Conservation (phyloP, 176 grass and related monocot genomes). For the Phoenix dactylifera region DNA sequence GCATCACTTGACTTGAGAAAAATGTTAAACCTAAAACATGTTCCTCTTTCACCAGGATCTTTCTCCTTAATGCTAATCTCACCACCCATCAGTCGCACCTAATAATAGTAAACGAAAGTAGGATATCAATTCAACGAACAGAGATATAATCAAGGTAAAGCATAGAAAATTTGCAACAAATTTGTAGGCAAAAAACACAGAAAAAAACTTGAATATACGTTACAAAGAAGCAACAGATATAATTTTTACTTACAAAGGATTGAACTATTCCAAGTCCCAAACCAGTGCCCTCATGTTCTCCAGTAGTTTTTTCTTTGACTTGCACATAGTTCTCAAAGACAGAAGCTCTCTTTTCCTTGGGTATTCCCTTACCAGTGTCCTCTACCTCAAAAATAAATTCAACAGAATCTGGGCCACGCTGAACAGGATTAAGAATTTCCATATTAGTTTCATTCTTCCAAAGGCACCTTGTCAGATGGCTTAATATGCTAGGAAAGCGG, state of each 20-base stretch:
- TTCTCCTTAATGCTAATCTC: constrained; percentile 78
- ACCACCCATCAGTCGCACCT: constrained; percentile 87
- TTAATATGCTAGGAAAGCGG: neutral
- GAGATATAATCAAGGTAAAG: neutral
- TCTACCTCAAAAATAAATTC: constrained; percentile 70
- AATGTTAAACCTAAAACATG: constrained; percentile 73
- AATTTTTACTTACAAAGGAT: constrained; percentile 50
- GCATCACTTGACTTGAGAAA: constrained; percentile 32
- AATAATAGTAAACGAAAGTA: neutral
- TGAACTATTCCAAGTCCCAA: constrained; percentile 87
- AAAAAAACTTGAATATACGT: neutral
- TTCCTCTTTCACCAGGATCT: constrained; percentile 42
- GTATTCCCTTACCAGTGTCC: constrained; percentile 64
- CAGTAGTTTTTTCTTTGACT: constrained; percentile 36
- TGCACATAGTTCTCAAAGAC: constrained; percentile 88
- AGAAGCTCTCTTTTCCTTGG: constrained; percentile 52
- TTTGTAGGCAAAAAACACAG: no score
- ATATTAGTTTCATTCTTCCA: constrained; percentile 15
- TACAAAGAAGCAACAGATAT: neutral
- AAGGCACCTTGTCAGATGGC: neutral
- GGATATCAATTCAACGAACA: neutral
- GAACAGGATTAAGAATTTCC: neutral
- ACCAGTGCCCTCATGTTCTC: constrained; percentile 48
- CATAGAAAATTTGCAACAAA: no score
- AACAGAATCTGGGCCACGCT: constrained; percentile 19